Percentiles rank a stretch among this genome's conserved stretches.
Evolutionary conservation across 805 yeast species (phyloP).

Genomic region (Helenozyma baotianmanensis): DNA sequence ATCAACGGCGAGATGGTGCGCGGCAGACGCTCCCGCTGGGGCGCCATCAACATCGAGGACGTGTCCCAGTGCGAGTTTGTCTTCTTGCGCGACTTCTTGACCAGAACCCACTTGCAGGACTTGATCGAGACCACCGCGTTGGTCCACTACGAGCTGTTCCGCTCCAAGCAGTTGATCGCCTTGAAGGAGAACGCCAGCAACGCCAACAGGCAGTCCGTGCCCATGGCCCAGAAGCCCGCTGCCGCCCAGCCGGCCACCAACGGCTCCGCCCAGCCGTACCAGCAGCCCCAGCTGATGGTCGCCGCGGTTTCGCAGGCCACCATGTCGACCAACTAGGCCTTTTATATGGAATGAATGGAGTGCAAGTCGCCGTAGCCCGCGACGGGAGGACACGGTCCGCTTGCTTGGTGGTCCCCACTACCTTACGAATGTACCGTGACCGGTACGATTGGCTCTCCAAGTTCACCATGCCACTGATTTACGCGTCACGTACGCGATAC

Average conservation of each 20-base stretch:
- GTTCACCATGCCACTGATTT: too few relatives aligned
- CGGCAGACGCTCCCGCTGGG: constrained; percentile 94
- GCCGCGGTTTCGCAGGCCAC: constrained; percentile 15
- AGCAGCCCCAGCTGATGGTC: constrained; percentile 13
- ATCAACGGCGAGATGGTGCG: constrained; percentile 76
- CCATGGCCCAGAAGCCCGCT: constrained; percentile 4
- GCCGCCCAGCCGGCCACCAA: constrained; percentile 4
- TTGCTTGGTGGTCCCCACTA: too few relatives aligned
- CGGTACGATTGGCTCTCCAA: too few relatives aligned
- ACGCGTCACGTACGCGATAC: too few relatives aligned
- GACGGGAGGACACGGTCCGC: too few relatives aligned
- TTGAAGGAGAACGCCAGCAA: constrained; percentile 82
- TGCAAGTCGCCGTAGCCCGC: too few relatives aligned
- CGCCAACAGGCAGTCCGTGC: constrained; percentile 33
- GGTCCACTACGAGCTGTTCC: constrained; percentile 86
- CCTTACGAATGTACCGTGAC: too few relatives aligned
- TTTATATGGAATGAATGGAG: too few relatives aligned
- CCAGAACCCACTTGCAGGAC: constrained; percentile 93
- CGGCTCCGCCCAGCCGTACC: constrained; percentile 2
- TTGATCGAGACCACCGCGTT: constrained; percentile 87
- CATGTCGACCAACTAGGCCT: constrained; percentile 3
- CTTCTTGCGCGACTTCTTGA: constrained; percentile 86
- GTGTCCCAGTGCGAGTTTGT: constrained; percentile 94
- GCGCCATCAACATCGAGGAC: constrained; percentile 88
- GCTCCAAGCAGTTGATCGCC: constrained; percentile 90